Evolutionary conservation across 1,284 basidiomycete species (phyloP).

Genomic region (Ceraceosorus guamensis): DNA sequence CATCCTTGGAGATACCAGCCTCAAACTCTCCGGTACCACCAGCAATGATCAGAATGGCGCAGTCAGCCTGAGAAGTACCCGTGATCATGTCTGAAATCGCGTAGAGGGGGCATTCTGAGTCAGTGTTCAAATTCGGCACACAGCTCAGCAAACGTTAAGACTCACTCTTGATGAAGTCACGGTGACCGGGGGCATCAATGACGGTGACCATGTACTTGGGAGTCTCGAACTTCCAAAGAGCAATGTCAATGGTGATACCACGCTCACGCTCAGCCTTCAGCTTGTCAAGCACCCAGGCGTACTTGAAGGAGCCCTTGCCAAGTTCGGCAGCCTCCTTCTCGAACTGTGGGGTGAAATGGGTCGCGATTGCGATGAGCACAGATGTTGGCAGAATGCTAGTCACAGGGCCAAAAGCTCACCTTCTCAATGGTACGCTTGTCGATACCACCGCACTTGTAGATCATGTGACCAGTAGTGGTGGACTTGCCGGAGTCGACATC

Average conservation of each 20-base stretch:
- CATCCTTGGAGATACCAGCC: constrained; percentile 99
- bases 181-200: constrained; percentile 98
- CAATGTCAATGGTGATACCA: constrained; percentile 99
- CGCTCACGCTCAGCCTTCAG: constrained; percentile 97
- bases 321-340: constrained; percentile 99
- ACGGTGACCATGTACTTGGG: constrained; percentile 58
- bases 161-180: constrained; percentile 97
- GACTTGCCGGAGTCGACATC: constrained; percentile 65
- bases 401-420: constrained; percentile 11
- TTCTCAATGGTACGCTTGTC: constrained; percentile 99
- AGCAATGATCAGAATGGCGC: constrained; percentile 81
- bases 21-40: constrained; percentile 99
- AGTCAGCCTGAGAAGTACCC: constrained; percentile 40
- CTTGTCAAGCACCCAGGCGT: constrained; percentile 99
- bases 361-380: not conserved
- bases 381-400: not conserved
- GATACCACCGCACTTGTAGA: constrained; percentile 99
- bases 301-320: constrained; percentile 98
- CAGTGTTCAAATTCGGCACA: not conserved
- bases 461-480: constrained; percentile 99
- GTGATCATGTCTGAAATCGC: constrained; percentile 78
- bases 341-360: constrained; percentile 54
- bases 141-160: not conserved
- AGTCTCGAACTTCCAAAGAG: constrained; percentile 53
- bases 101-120: not conserved